Conservation (phyloP, 176 grass and related monocot species). For the Carex cristatella region DNA sequence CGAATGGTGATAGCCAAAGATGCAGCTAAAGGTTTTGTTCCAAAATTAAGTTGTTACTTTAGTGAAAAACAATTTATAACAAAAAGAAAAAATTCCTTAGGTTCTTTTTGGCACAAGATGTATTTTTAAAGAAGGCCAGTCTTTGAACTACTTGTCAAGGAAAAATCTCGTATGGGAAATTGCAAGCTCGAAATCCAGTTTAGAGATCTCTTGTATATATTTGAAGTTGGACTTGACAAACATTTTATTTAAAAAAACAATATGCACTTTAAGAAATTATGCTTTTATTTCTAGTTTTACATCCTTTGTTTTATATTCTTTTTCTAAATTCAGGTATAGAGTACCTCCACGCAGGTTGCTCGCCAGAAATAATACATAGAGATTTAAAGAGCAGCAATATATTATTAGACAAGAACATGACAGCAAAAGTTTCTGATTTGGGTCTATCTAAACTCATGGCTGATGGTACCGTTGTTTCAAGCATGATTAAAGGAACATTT, state of each 20-base stretch:
- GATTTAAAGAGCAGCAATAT: constrained; percentile 97
- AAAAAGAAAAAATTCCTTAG: too few species aligned
- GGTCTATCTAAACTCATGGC: constrained; percentile 74
- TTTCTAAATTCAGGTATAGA: constrained; percentile 55
- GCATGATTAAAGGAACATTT: constrained; percentile 75
- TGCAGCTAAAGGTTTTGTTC: constrained; percentile 60
- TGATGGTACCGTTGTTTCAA: constrained; percentile 71
- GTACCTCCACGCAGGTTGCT: constrained; percentile 91
- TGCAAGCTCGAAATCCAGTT: too few species aligned
- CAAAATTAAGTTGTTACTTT: background rate
- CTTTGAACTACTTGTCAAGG: too few species aligned
- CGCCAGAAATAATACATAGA: constrained; percentile 82
- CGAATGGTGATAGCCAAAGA: constrained; percentile 89
- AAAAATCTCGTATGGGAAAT: too few species aligned
- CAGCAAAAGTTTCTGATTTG: constrained; percentile 88
- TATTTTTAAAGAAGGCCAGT: too few species aligned
- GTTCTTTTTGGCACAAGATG: too few species aligned
- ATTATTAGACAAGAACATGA: constrained; percentile 79
- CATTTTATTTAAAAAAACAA: too few species aligned
- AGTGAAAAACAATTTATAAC: too few species aligned
- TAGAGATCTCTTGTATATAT: too few species aligned
- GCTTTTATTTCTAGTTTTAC: background rate
- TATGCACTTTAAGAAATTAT: background rate
- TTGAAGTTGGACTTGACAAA: too few species aligned
- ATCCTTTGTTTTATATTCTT: background rate